Base-by-base conservation (phyloP, 2,329 filamentous ascomycete genomes). In the Fusarium setosum region DNA sequence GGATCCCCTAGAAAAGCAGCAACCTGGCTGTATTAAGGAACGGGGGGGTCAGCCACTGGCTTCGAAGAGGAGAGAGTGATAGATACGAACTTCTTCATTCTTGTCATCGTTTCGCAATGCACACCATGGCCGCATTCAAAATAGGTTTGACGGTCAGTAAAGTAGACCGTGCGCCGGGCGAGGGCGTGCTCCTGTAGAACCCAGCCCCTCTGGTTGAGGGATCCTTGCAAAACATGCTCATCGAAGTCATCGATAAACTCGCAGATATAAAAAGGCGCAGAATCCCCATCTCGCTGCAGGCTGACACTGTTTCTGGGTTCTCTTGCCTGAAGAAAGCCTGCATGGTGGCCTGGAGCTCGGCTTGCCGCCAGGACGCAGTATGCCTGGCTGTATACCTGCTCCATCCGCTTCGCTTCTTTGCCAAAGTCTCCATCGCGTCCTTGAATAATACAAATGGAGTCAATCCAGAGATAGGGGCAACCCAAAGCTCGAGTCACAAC, bases 161-260 rank as follows among this genome's bases (percentile, higher is more conserved):
- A 82, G 49, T 75, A 77, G 15, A 82, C 74, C 0, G 75, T 77
- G 6, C 80, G 70, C 9, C 74, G 72, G 0, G 79, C 72, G 2
- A 82, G 62, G 0, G 72, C 74, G 18, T 73, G 68, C 53, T 81
- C 80, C 57, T 81, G 79, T 3, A 81, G 42, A 1, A 80, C 79
- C 80, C 79, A 82, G 1, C 75, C 79, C 5, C 79, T 67, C 7
- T 55, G 57, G 51, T 73, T 77, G 12, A 81, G 64, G 2, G 61
- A 13, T 3, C 73, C 63, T 1, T 73, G 48, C 0, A 72, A 54
- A 2, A 80, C 76, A 24, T 80, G 59, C 13, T 34, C 8, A 4
- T 70, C 8, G 17, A 37, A 37, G 34, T 37, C 34, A n/a, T 37
- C 34, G 34, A 37, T 37, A 8, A n/a, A 17, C 34, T 37, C n/a